Conservation (phyloP, 2,329 filamentous ascomycete species). For the Colletotrichum cuscutae region DNA sequence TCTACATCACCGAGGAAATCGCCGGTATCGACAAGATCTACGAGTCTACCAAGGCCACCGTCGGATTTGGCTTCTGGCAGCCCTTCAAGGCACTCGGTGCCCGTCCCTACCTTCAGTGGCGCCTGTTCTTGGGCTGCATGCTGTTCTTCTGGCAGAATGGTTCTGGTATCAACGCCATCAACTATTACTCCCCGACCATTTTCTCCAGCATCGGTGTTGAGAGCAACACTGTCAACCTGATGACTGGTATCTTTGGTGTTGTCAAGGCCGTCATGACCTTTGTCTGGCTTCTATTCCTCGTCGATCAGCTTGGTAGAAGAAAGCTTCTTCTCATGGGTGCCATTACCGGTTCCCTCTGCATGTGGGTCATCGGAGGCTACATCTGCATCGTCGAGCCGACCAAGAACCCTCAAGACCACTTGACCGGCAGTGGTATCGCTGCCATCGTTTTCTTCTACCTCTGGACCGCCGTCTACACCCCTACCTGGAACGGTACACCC, state of each 20-base stretch:
- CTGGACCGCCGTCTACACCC: conserved; percentile 65
- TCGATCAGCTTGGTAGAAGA: conserved; percentile 60
- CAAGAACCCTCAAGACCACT: conserved; percentile 43
- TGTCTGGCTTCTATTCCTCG: conserved; percentile 71
- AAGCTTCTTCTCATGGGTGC: conserved; percentile 70
- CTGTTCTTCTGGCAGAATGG: conserved; percentile 77
- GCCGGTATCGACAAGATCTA: conserved; percentile 60
- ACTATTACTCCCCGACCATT: conserved; percentile 71
- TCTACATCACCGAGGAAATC: conserved; percentile 73
- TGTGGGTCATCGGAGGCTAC: conserved; percentile 70
- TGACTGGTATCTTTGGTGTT: conserved; percentile 75
- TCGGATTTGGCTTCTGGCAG: conserved; percentile 70
- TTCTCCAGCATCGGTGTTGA: conserved; percentile 52
- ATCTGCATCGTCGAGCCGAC: conserved; percentile 54
- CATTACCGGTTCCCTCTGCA: conserved; percentile 65
- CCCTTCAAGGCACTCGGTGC: conserved; percentile 61
- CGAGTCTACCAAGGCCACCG: conserved; percentile 61
- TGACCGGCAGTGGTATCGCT: conserved; percentile 60
- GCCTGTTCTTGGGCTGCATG: conserved; percentile 71
- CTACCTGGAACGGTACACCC: conserved; percentile 68
- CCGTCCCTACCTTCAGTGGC: conserved; percentile 63
- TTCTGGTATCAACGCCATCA: conserved; percentile 73
- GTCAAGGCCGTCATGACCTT: conserved; percentile 73
- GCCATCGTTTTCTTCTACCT: conserved; percentile 76
- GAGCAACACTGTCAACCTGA: conserved; percentile 49